Evolutionary conservation across 768 basidiomycete species (phyloP), one percentile per base, ranked within the genome.

Genomic region (Hericium rajendrae): DNA sequence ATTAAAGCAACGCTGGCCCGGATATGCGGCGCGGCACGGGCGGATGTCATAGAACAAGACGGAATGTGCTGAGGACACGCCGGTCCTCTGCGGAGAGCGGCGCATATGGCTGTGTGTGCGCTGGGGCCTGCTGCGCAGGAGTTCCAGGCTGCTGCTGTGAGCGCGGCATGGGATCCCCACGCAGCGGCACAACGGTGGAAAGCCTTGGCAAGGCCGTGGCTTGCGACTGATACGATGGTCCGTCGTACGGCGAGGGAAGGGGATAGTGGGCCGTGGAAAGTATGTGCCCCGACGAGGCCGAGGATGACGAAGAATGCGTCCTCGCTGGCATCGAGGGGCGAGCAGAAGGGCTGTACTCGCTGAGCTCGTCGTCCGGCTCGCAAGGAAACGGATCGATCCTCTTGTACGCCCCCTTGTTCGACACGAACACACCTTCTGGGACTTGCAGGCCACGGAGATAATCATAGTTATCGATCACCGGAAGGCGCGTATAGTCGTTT

Each of bases 401-500:
- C 59, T 67, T 60, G 48, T 65, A 65, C 43, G 65, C 69, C 11
- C 68, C 70, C 55, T 87, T 88, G 65, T 82, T 85, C 59, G 85
- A 88, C 46, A 80, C 74, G 66, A 86, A 90, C n/a, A 90, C 72
- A 3, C 85, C 84, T 56, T 78, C 78, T 4, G 88, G 87, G 28
- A 87, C 81, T 18, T 77, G 77, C 56, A 91, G 74, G 59, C 72
- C 76, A 56, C 83, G 81, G 57, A 91, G 78, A 66, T 88, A 85
- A 38, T 87, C 81, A 62, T 88, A 90, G 64, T 81, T 78, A 58
- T 89, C 86, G 52, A 90, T 76, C 32, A 86, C 80, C 16, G 89
- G 88, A 26, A 91, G 75, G 38, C 78, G 77, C 9, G 76, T 73
- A 64, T 86, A 88, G 67, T 88, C 86, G 60, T 80, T 79, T 12